Conservation (phyloP, 441 rosid species). For the Croton laevigatus region DNA sequence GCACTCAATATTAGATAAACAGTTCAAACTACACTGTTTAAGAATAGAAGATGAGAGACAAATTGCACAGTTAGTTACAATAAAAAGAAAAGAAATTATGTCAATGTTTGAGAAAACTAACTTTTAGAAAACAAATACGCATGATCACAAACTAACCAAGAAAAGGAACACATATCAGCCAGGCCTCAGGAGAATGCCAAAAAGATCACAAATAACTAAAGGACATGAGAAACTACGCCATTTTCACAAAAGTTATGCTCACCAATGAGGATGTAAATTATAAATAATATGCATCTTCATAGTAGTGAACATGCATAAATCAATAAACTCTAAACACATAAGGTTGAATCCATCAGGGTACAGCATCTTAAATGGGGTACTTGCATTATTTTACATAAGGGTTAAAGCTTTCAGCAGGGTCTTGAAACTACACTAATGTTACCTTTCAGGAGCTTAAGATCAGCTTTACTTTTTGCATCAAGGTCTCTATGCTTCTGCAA, state of each 20-base stretch:
- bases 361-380: background rate
- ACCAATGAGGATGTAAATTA: background rate
- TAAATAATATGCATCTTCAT: background rate
- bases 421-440: conserved; percentile 18
- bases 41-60: background rate
- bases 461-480: conserved; percentile 69
- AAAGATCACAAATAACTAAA: background rate
- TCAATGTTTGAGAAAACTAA: background rate
- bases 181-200: background rate
- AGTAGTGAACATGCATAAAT: background rate
- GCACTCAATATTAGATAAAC: background rate
- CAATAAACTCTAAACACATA: background rate
- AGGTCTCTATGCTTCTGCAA: conserved; percentile 57
- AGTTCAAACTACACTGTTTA: background rate
- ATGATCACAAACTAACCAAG: background rate
- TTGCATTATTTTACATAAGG: background rate
- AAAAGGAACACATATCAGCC: background rate
- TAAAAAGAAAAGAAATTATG: background rate
- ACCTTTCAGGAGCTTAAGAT: conserved; percentile 74
- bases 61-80: background rate
- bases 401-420: background rate
- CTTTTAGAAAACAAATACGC: background rate
- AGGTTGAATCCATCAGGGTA: background rate
- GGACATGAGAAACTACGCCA: background rate
- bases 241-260: background rate